phyloP scores from a whole-genome alignment of 225 moss, liverwort and hornwort genomes.

The Bryum argenteum region DNA sequence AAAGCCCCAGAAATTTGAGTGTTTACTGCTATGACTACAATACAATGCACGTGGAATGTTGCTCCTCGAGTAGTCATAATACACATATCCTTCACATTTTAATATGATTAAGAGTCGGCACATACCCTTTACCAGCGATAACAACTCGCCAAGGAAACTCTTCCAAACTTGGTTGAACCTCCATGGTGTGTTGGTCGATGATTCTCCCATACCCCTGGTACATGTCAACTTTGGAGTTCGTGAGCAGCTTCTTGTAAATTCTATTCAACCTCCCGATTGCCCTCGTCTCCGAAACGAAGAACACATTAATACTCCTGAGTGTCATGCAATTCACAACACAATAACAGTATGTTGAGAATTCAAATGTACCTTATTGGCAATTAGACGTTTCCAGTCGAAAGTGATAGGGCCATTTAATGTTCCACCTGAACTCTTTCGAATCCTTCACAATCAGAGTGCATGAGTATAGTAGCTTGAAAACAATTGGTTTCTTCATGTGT shows the following conservation, averaged over 20 bases:
- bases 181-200: slow-evolving; percentile 74
- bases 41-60: background rate
- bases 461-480: slow-evolving; percentile 18
- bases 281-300: slow-evolving; percentile 49
- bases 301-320: background rate
- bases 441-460: slow-evolving; percentile 46
- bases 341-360: background rate
- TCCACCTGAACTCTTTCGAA: slow-evolving; percentile 84
- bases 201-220: slow-evolving; percentile 84
- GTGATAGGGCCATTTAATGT: slow-evolving; percentile 71
- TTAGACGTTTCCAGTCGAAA: slow-evolving; percentile 85
- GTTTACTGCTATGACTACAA: background rate
- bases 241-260: slow-evolving; percentile 75
- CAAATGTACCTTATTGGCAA: slow-evolving; percentile 65
- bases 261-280: slow-evolving; percentile 91
- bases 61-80: background rate
- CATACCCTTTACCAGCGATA: slow-evolving; percentile 74
- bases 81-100: slow-evolving; percentile 3
- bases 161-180: slow-evolving; percentile 73
- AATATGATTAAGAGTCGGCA: background rate
- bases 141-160: slow-evolving; percentile 76
- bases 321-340: slow-evolving; percentile 6
- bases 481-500: background rate
- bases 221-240: slow-evolving; percentile 66
- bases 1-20: background rate